Evolutionary conservation across 352 stramenopile species (phyloP).

Genomic region (Globisporangium emineosum): DNA sequence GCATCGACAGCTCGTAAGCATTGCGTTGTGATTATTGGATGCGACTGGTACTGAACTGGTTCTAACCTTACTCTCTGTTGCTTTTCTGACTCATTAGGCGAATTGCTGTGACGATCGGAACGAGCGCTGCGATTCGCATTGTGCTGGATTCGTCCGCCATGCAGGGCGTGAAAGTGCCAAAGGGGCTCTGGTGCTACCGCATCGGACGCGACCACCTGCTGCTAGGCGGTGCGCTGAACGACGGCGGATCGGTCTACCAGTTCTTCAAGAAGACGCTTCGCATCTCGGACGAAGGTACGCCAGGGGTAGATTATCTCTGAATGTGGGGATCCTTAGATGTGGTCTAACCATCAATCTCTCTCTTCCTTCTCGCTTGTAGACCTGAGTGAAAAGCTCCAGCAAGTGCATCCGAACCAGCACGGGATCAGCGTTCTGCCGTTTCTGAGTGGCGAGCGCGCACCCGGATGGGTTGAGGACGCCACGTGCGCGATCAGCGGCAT

Average conservation of each 20-base stretch:
- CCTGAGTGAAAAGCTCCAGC: constrained; percentile 37
- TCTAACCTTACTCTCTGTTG: background rate
- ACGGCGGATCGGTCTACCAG: constrained; percentile 95
- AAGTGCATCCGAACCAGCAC: constrained; percentile 47
- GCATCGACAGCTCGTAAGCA: constrained; percentile 59
- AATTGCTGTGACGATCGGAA: constrained; percentile 94
- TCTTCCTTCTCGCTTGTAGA: constrained; percentile 15
- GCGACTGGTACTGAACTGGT: background rate
- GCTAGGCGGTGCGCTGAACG: constrained; percentile 93
- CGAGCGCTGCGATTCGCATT: constrained; percentile 91
- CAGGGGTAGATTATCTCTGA: background rate
- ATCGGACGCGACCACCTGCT: constrained; percentile 83
- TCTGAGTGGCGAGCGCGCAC: constrained; percentile 91
- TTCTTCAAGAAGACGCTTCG: constrained; percentile 84
- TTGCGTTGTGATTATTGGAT: background rate
- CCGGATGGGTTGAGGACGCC: constrained; percentile 89
- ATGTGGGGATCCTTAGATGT: background rate
- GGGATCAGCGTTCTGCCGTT: constrained; percentile 90
- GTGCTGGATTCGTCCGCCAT: constrained; percentile 59
- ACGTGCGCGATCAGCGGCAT: constrained; percentile 90
- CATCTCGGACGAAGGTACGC: constrained; percentile 40
- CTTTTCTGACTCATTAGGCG: constrained; percentile 30
- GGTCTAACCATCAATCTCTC: background rate
- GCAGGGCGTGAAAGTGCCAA: constrained; percentile 65
- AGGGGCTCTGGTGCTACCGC: constrained; percentile 94